Base-by-base conservation (phyloP, 2,329 filamentous ascomycete genomes). In the Pseudogymnoascus sp. region DNA sequence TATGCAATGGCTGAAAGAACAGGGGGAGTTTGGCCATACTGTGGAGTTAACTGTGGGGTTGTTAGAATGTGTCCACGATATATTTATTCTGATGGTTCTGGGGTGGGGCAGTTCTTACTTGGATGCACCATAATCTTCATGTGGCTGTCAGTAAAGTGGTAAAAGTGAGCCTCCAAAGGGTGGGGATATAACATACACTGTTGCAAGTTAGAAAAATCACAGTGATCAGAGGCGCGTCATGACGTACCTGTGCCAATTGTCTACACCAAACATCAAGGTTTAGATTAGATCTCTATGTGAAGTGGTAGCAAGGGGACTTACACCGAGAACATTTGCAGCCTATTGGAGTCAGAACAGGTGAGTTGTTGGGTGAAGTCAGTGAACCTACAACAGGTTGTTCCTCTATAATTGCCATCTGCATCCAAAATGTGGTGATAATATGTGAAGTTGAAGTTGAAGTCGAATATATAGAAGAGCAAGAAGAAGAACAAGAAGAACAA, bases 81-180 rank as follows among this genome's bases (percentile, higher is more conserved):
- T 21, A 63, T 16, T 21, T 21, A 6, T 51, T 29, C 14, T 31
- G 23, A 16, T 5, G 14, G 7, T n/a, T 26, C n/a, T 61, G 29
- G 45, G 37, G 4, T 14, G 18, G 16, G 40, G 6, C 7, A 34
- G 7, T 37, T 1, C 69, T 66, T 70, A 76, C 75, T 70, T 77
- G 75, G 67, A 77, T 67, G 69, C 75, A 77, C 75, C 75, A 77
- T 63, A 74, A 77, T 23, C 75, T 77, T 54, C 14, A 54, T 54
- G 23, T 16, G 6, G 23, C 6, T 29, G 45, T 54, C 23, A 54
- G 45, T 54, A 54, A 54, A 54, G 7, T 51, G 45, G 45, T 31
- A 16, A 54, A 54, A 54, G 23, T 54, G 14, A 54, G 14, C 18
- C 12, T 54, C 3, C 23, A 16, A 54, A 31, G 23, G 45, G 45